Conservation (phyloP, 768 basidiomycete species). For the Boletellus ananas region DNA sequence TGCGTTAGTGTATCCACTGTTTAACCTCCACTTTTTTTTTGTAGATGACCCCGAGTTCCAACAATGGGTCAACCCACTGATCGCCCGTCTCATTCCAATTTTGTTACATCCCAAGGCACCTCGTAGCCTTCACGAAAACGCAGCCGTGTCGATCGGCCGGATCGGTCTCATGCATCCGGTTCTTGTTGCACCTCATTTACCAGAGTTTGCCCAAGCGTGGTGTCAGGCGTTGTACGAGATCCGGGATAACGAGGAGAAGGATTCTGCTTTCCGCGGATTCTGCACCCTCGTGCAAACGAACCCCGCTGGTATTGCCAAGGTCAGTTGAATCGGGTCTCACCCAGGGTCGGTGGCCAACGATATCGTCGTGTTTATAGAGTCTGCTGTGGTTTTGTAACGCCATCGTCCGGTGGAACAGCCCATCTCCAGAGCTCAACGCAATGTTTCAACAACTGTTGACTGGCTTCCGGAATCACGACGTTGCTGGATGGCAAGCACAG, state of each 20-base stretch:
- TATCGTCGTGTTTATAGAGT: constrained; percentile 48
- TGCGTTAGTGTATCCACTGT: background rate
- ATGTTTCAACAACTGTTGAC: constrained; percentile 92
- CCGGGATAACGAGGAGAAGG: constrained; percentile 99
- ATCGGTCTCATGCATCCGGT: constrained; percentile 91
- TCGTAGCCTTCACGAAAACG: constrained; percentile 93
- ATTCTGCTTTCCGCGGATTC: constrained; percentile 96
- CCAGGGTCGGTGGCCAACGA: constrained; percentile 5
- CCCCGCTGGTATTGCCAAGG: constrained; percentile 91
- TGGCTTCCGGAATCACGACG: constrained; percentile 88
- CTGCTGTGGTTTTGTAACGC: constrained; percentile 98
- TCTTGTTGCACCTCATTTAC: constrained; percentile 83
- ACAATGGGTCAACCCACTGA: constrained; percentile 86
- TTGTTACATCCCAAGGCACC: constrained; percentile 90
- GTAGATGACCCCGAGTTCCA: constrained; percentile 82
- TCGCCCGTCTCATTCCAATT: constrained; percentile 88
- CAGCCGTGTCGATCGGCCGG: constrained; percentile 96
- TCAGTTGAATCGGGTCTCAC: constrained; percentile 32
- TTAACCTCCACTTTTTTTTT: constrained; percentile 10
- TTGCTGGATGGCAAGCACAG: constrained; percentile 81
- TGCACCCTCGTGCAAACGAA: constrained; percentile 95
- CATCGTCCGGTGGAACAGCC: constrained; percentile 91
- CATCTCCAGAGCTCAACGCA: constrained; percentile 83
- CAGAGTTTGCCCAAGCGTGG: constrained; percentile 93
- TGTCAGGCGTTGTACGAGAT: constrained; percentile 97